Base-by-base conservation (phyloP, 768 basidiomycete species). In the Mrakia frigida region DNA sequence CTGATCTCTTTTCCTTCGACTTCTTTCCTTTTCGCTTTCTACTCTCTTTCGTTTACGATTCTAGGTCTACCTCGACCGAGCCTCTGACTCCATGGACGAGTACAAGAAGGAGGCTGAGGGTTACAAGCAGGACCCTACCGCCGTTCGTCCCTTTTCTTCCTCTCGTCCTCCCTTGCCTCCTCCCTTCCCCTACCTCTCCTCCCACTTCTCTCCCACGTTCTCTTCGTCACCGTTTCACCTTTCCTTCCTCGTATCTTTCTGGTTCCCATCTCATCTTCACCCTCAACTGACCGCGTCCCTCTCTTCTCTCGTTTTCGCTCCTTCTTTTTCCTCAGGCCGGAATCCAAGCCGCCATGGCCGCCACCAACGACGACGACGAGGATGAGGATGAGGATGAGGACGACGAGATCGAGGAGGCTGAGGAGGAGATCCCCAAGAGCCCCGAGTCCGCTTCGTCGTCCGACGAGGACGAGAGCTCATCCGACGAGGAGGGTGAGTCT, bases 361-460 rank as follows among this genome's bases (percentile, higher is more conserved):
- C 53, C 28, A 50, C 33, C 37, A 63, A 21, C 52, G 80, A 86
- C 53, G 89, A 89, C 80, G 84, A 84, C 18, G 85, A 81, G 52
- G 89, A n/a, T n/a, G n/a, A 88, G n/a, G 92, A 91, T 81, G 86
- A 86, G 77, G 84, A 86, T 52, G 93, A 91, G 81, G 86, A 88
- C 13, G 85, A 85, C 46, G 67, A 56, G 33, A 35, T 69, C 33
- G 60, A 70, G 43, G 41, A 74, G 13, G 69, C 53, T 28, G 69
- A 68, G 35, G 74, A 39, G 3, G 63, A 41, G 28, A 56, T 28
- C 33, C 69, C 69, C 14, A 43, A 50, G 56, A 23, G 56, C 52
- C 39, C 68, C 21, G 18, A 50, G 46, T 50, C 65, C 37, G 65
- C 75, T 56, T 41, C 69, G 6, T 53, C 75, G 33, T 68, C 67